Percentiles rank a stretch among this genome's conserved stretches.
phyloP scores from a whole-genome alignment of 1,284 basidiomycete genomes.

The Boletus sp. region DNA sequence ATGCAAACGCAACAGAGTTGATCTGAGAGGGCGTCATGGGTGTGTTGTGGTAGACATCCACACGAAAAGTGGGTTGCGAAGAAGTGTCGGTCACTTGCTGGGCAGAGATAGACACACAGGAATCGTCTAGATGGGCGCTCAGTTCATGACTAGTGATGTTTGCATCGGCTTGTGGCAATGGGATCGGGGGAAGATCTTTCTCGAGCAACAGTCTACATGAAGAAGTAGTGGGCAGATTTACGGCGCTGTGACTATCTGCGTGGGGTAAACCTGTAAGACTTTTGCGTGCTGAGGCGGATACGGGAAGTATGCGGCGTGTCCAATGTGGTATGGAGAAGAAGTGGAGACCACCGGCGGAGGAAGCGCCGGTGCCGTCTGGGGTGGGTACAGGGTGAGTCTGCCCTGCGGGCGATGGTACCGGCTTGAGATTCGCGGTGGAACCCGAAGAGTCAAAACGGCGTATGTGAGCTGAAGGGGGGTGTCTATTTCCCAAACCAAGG shows the following conservation, averaged over 20 bases:
- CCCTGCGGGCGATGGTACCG: conserved; percentile 3
- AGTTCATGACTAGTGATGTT: background rate
- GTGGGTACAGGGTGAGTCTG: conserved; percentile 1
- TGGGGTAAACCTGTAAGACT: conserved; percentile 18
- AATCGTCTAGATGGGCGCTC: conserved; percentile 7
- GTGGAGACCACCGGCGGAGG: conserved; percentile 34
- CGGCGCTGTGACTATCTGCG: conserved; percentile 32
- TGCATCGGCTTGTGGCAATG: conserved; percentile 24
- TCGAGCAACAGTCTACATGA: conserved; percentile 40
- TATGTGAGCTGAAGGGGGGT: conserved; percentile 18
- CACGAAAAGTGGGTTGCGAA: conserved; percentile 17
- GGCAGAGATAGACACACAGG: conserved; percentile 20
- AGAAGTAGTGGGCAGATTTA: conserved; percentile 16
- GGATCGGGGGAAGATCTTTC: conserved; percentile 68
- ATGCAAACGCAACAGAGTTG: conserved; percentile 25
- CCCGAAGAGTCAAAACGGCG: conserved; percentile 14
- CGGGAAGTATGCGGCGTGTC: conserved; percentile 48
- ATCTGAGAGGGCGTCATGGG: conserved; percentile 17
- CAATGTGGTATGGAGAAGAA: conserved; percentile 65
- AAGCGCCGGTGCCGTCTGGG: conserved; percentile 1
- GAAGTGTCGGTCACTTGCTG: conserved; percentile 16
- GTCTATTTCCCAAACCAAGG: conserved; percentile 31
- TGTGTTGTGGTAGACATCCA: conserved; percentile 24
- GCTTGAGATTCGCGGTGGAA: conserved; percentile 9
- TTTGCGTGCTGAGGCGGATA: conserved; percentile 28